Percentiles rank a stretch among this genome's conserved stretches.
These are phyloP conservation scores for Beauveria bassiana DNA, from an alignment of 2,329 filamentous ascomycete species.

Conservation along the genomic window DNA sequence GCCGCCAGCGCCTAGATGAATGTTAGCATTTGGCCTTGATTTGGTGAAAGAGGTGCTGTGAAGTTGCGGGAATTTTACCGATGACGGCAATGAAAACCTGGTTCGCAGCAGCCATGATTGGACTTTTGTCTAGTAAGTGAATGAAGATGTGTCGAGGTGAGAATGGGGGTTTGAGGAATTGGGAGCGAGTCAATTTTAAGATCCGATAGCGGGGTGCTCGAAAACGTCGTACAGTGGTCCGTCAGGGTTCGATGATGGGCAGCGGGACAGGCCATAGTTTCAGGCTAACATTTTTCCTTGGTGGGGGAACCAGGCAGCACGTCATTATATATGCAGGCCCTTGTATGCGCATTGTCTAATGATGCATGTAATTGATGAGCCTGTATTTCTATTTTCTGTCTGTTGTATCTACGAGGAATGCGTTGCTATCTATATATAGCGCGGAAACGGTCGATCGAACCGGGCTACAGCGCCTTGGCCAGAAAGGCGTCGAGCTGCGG, in stretches of 20 bases:
- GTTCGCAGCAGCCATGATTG: slow-evolving; percentile 35
- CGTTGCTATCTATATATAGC: background rate
- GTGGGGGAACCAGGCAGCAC: slow-evolving; percentile 4
- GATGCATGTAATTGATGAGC: background rate
- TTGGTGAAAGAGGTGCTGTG: background rate
- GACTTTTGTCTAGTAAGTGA: background rate
- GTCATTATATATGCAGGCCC: background rate
- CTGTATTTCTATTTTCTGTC: background rate
- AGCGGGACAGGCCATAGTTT: background rate
- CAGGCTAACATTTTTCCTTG: background rate
- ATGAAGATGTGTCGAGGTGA: background rate
- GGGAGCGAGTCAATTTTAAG: slow-evolving; percentile 10
- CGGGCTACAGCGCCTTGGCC: slow-evolving; percentile 7
- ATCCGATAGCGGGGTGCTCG: slow-evolving; percentile 11
- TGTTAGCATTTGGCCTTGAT: background rate
- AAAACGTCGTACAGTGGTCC: background rate
- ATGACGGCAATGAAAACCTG: slow-evolving; percentile 48
- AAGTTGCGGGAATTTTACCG: slow-evolving; percentile 24
- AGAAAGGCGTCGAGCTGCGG: slow-evolving; percentile 12
- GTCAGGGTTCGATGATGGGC: background rate
- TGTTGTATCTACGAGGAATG: background rate
- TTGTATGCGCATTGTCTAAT: too few relatives aligned
- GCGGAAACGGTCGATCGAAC: background rate
- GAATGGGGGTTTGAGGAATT: background rate
- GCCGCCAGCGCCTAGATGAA: slow-evolving; percentile 70